A percentile compares a stretch with the other conserved stretches of the same genome.
Evolutionary conservation across 106 monocot species (phyloP).

Genomic region (Iris macrosiphon): DNA sequence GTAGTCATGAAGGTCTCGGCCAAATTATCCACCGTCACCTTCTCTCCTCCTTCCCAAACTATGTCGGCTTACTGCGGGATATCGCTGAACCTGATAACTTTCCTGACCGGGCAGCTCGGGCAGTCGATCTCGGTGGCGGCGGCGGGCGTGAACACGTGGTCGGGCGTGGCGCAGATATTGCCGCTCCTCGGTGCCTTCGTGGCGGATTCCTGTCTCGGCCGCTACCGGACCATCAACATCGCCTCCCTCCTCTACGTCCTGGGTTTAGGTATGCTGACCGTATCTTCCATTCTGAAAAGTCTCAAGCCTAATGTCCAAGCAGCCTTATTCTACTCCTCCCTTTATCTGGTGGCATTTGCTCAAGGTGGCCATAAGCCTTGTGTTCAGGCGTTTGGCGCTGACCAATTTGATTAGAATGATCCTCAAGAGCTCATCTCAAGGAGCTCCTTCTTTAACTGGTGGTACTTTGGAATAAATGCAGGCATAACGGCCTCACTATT

Average conservation of each 20-base stretch:
- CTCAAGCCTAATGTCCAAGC: conserved; percentile 5
- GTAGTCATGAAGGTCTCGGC: no score
- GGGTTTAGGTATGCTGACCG: conserved; percentile 36
- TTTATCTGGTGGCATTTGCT: conserved; percentile 49
- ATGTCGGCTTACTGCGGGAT: conserved; percentile 34
- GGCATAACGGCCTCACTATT: conserved; percentile 3
- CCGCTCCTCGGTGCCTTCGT: conserved; percentile 42
- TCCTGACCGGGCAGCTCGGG: conserved; percentile 37
- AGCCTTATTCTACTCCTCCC: conserved; percentile 35
- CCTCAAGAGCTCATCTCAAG: conserved; percentile 23
- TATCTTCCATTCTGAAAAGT: conserved; percentile 13
- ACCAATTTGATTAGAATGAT: conserved; percentile 53
- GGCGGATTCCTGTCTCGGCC: conserved; percentile 49
- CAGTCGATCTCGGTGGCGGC: conserved; percentile 37
- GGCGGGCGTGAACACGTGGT: conserved; percentile 30
- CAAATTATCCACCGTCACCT: not conserved
- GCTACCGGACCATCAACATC: conserved; percentile 40
- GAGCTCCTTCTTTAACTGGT: conserved; percentile 74
- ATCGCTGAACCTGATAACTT: conserved; percentile 35
- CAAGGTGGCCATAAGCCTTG: conserved; percentile 57
- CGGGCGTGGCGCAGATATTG: conserved; percentile 33
- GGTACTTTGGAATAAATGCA: conserved; percentile 25
- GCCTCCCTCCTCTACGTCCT: conserved; percentile 44
- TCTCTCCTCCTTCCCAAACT: no score
- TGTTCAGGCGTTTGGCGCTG: conserved; percentile 53